Conservation (phyloP, 768 basidiomycete genomes). For the Kwoniella heveanensis region DNA sequence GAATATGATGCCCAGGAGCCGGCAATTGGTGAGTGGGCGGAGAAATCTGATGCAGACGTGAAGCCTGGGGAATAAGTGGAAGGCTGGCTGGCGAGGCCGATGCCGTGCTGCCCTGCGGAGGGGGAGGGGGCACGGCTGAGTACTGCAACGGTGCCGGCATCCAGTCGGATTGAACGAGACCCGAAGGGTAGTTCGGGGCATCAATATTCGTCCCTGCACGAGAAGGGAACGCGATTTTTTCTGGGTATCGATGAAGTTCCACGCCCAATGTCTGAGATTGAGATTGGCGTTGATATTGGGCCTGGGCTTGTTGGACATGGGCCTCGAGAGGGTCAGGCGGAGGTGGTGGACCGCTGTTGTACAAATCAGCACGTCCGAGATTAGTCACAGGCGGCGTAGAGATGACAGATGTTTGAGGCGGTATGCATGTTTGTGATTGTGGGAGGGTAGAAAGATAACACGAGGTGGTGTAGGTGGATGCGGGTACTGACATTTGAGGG, state of each 20-base stretch:
- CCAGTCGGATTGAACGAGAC: not conserved
- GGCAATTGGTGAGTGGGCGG: not conserved
- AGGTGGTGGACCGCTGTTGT: not conserved
- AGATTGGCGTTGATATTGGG: too few species aligned
- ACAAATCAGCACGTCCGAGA: not conserved
- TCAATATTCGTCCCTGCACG: not conserved
- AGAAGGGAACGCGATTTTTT: not conserved
- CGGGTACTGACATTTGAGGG: not conserved
- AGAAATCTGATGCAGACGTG: not conserved
- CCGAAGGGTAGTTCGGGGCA: not conserved
- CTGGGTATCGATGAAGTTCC: not conserved
- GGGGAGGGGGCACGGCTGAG: constrained; percentile 3
- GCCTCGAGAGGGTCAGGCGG: not conserved
- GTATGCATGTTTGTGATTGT: too few species aligned
- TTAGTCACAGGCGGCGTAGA: not conserved
- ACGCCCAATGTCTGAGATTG: not conserved
- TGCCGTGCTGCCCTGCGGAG: too few species aligned
- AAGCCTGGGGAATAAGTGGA: not conserved
- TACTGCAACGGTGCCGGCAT: not conserved
- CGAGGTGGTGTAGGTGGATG: not conserved
- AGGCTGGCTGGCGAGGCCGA: not conserved
- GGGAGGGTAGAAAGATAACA: not conserved
- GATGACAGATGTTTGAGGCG: not conserved
- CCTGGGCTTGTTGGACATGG: too few species aligned
- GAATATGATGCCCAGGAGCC: not conserved